A percentile compares a stretch with the other conserved stretches of the same genome.
These are phyloP conservation scores for Lagenaria siceraria DNA, from an alignment of 306 rosid genomes.

Conservation along the genomic window DNA sequence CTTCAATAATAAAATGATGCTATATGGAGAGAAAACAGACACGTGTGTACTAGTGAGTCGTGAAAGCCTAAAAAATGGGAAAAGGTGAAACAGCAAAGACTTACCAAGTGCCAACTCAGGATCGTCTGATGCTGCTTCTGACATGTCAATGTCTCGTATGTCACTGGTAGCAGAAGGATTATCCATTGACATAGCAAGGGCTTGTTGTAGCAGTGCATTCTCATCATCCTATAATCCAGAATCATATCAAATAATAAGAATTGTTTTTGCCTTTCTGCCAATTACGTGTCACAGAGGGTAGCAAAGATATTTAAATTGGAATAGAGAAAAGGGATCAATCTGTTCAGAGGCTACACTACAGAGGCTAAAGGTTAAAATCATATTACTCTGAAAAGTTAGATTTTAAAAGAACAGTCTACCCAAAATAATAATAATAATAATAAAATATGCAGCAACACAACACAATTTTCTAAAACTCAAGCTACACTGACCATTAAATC, in stretches of 20 bases:
- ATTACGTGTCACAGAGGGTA: not conserved
- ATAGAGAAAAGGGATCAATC: not conserved
- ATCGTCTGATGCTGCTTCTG: slow-evolving; percentile 63
- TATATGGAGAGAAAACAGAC: not conserved
- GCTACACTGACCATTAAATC: slow-evolving; percentile 41
- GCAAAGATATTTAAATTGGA: not conserved
- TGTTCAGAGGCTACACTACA: not conserved
- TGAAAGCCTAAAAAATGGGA: not conserved
- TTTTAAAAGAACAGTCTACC: not conserved
- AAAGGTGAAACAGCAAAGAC: slow-evolving; percentile 9
- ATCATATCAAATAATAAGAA: not conserved
- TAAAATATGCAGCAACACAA: not conserved
- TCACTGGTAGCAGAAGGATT: slow-evolving; percentile 58
- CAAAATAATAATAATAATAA: no score
- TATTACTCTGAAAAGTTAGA: not conserved
- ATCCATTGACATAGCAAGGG: slow-evolving; percentile 99
- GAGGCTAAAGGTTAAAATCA: not conserved
- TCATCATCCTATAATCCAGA: slow-evolving; percentile 43
- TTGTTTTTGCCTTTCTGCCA: not conserved
- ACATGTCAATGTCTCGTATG: slow-evolving; percentile 69
- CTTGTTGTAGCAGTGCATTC: slow-evolving; percentile 87
- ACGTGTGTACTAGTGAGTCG: not conserved
- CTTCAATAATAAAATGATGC: not conserved
- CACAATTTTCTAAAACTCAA: not conserved
- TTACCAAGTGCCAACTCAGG: slow-evolving; percentile 91